A percentile compares a stretch with the other conserved stretches of the same genome.
phyloP scores from a whole-genome alignment of 495 filamentous ascomycete species.

The Hypoxylon cercidicola region DNA sequence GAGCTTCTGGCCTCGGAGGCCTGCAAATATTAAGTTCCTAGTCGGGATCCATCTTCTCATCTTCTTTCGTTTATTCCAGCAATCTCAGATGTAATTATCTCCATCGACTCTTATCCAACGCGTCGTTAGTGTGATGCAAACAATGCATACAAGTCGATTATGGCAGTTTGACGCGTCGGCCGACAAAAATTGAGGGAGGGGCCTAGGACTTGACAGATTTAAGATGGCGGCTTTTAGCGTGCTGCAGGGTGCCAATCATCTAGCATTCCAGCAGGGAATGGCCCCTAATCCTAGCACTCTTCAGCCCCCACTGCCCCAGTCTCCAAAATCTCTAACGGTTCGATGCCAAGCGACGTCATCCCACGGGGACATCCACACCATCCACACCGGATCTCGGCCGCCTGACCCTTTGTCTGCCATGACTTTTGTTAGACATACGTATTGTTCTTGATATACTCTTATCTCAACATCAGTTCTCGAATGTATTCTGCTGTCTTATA shows the following conservation, averaged over 20 bases:
- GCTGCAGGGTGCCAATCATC: conserved; percentile 15
- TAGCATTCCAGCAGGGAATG: conserved; percentile 13
- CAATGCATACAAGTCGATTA: too few species aligned
- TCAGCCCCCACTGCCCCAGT: neutral
- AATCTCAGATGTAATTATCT: neutral
- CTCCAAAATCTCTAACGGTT: conserved; percentile 7
- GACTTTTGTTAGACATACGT: conserved; percentile 1
- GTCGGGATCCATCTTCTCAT: conserved; percentile 72
- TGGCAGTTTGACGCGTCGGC: conserved; percentile 44
- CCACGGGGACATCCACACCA: conserved; percentile 20
- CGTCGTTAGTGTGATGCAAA: too few species aligned
- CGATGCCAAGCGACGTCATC: conserved; percentile 48
- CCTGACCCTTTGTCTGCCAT: conserved; percentile 34
- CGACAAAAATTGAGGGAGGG: conserved; percentile 22
- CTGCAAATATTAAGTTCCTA: conserved; percentile 67
- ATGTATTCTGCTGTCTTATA: too few species aligned
- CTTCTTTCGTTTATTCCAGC: conserved; percentile 14
- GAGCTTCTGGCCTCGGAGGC: conserved; percentile 42
- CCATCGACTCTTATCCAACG: too few species aligned
- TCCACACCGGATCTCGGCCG: neutral
- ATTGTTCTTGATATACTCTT: neutral
- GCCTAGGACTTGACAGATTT: neutral
- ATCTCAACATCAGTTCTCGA: too few species aligned
- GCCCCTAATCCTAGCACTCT: neutral
- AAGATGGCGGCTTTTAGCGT: neutral